Conservation (phyloP, 148 eudicot genomes). For the Limonium bicolor region DNA sequence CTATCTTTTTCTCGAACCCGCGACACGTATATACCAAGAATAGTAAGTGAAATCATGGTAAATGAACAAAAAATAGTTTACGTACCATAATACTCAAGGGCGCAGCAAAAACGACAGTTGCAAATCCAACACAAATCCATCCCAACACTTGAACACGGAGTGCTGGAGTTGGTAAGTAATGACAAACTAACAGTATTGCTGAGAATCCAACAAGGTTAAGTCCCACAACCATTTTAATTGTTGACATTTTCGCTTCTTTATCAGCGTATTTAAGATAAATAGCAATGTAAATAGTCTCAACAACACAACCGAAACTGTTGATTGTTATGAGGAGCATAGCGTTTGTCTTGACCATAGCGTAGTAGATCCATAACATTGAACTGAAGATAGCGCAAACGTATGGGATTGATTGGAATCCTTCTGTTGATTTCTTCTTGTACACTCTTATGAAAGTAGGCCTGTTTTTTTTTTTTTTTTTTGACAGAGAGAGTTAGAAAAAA, state of each 20-base stretch:
- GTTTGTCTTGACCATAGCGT: conserved; percentile 40
- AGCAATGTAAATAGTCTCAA: conserved; percentile 33
- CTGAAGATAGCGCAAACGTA: conserved; percentile 69
- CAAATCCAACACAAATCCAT: conserved; percentile 70
- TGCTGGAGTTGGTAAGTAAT: not conserved
- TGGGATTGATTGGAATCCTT: conserved; percentile 67
- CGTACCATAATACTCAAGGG: conserved; percentile 71
- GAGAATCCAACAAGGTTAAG: conserved; percentile 23
- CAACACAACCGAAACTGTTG: conserved; percentile 38
- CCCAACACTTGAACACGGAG: conserved; percentile 40
- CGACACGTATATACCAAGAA: no score
- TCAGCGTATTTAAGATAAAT: conserved; percentile 56
- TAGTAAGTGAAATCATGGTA: not conserved
- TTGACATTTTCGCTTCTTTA: conserved; percentile 27
- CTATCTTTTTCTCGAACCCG: no score
- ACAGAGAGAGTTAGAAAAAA: no score
- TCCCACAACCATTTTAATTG: conserved; percentile 27
- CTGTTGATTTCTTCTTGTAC: conserved; percentile 63
- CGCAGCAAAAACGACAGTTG: conserved; percentile 57
- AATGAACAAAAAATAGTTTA: no score
- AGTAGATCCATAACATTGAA: conserved; percentile 55
- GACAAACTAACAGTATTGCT: not conserved
- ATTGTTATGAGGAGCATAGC: conserved; percentile 43
- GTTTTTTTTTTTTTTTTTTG: not conserved
- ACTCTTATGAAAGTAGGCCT: conserved; percentile 74